These are phyloP conservation scores for Cladophialophora bantiana DNA, from an alignment of 2,329 filamentous ascomycete species.

Conservation along the genomic window DNA sequence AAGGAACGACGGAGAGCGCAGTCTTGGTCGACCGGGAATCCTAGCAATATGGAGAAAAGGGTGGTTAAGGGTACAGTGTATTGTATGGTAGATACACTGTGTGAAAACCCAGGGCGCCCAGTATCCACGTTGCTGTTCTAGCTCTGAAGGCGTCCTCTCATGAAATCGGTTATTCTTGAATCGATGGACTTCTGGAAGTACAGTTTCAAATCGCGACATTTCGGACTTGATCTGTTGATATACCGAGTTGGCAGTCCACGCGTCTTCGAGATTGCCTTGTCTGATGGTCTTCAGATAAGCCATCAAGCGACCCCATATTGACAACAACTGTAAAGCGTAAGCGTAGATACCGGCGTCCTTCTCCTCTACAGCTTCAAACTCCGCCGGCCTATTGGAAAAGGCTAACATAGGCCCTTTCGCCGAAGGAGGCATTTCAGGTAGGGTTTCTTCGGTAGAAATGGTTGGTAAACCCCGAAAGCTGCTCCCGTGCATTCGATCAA, in stretches of 20 bases:
- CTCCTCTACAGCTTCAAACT: constrained; percentile 10
- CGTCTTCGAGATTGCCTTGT: constrained; percentile 30
- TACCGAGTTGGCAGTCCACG: constrained; percentile 31
- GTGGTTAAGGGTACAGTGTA: constrained; percentile 36
- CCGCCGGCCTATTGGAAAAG: not conserved
- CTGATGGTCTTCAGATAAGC: constrained; percentile 32
- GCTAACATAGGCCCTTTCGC: not conserved
- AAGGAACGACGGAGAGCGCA: constrained; percentile 36
- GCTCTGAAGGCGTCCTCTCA: constrained; percentile 22
- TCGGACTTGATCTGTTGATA: constrained; percentile 36
- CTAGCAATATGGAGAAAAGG: constrained; percentile 36
- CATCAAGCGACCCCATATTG: constrained; percentile 36
- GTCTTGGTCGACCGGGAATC: constrained; percentile 28
- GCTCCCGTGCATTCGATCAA: constrained; percentile 36
- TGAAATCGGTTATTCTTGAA: constrained; percentile 33
- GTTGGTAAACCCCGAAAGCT: constrained; percentile 30
- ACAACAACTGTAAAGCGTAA: constrained; percentile 33
- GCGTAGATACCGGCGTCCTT: constrained; percentile 32
- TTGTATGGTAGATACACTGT: constrained; percentile 35
- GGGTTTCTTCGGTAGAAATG: constrained; percentile 25
- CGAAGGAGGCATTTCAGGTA: constrained; percentile 30
- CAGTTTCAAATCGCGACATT: constrained; percentile 35
- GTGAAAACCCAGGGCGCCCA: constrained; percentile 36
- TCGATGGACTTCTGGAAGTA: constrained; percentile 34
- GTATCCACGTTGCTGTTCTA: constrained; percentile 28